Percentiles rank a stretch among this genome's conserved stretches.
Evolutionary conservation across 192 early-diverging fungal species (phyloP).

Genomic region (Coemansia pectinata): DNA sequence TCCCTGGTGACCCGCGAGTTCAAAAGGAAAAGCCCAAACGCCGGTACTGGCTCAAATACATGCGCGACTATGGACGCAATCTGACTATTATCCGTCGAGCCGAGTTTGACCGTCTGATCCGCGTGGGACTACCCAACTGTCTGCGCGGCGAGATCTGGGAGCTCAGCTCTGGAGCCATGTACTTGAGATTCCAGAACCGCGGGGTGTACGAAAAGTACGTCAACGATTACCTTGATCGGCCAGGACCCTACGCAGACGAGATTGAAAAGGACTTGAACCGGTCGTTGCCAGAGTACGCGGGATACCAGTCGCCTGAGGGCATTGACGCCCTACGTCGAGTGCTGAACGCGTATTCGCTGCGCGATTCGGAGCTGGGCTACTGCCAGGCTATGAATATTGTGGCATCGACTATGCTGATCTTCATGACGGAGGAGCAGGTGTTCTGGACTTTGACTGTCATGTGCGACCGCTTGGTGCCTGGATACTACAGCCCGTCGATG

Average conservation of each 20-base stretch:
- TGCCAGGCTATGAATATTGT: slow-evolving; percentile 99
- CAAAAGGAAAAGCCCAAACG: slow-evolving; percentile 45
- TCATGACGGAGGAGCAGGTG: slow-evolving; percentile 94
- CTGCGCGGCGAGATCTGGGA: slow-evolving; percentile 96
- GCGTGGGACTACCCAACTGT: slow-evolving; percentile 84
- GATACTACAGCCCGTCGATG: slow-evolving; percentile 98
- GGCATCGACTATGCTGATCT: slow-evolving; percentile 90
- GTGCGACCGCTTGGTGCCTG: slow-evolving; percentile 87
- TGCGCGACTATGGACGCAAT: slow-evolving; percentile 79
- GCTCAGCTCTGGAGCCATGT: slow-evolving; percentile 83
- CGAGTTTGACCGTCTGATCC: slow-evolving; percentile 86
- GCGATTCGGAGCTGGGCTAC: slow-evolving; percentile 93
- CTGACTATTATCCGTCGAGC: slow-evolving; percentile 78
- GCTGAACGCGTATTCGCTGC: slow-evolving; percentile 81
- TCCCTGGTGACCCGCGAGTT: slow-evolving; percentile 35
- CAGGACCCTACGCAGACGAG: slow-evolving; percentile 84
- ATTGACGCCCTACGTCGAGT: slow-evolving; percentile 93
- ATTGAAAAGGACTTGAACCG: slow-evolving; percentile 96
- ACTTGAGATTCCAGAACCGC: slow-evolving; percentile 79
- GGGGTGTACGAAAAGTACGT: slow-evolving; percentile 71
- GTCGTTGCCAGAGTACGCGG: slow-evolving; percentile 91
- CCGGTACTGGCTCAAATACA: slow-evolving; percentile 49
- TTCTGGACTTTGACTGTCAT: slow-evolving; percentile 94
- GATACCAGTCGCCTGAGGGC: slow-evolving; percentile 88
- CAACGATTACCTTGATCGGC: slow-evolving; percentile 64